Conservation (phyloP, 768 basidiomycete species). For the Termitomyces sp. region DNA sequence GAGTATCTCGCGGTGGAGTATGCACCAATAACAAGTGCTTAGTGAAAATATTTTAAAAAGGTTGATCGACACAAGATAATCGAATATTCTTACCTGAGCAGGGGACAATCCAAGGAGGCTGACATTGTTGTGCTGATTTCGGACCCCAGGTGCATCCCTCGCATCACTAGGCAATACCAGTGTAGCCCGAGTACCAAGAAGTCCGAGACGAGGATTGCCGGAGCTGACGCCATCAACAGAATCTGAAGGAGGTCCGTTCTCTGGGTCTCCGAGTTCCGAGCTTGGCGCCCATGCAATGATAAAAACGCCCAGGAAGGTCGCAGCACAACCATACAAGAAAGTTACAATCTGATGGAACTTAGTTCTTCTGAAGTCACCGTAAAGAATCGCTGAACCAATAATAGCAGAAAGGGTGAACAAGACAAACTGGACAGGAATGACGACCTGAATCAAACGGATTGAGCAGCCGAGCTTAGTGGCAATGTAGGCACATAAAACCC, state of each 20-base stretch:
- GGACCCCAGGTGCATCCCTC: slow-evolving; percentile 41
- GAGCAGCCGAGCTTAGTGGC: neutral
- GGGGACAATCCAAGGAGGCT: slow-evolving; percentile 71
- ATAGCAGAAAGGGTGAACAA: slow-evolving; percentile 93
- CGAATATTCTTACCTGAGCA: slow-evolving; percentile 54
- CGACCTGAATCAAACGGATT: slow-evolving; percentile 48
- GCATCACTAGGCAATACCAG: slow-evolving; percentile 46
- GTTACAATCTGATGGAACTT: slow-evolving; percentile 80
- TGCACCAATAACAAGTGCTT: slow-evolving; percentile 65
- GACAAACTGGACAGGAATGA: slow-evolving; percentile 94
- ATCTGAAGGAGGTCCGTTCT: slow-evolving; percentile 23
- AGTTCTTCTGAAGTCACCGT: slow-evolving; percentile 86
- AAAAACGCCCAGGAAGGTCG: slow-evolving; percentile 90
- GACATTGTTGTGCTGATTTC: slow-evolving; percentile 52
- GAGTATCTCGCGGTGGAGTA: slow-evolving; percentile 55
- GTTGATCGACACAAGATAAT: neutral
- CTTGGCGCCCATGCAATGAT: slow-evolving; percentile 71
- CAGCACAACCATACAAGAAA: slow-evolving; percentile 81
- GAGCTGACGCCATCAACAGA: slow-evolving; percentile 15
- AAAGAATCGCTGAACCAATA: slow-evolving; percentile 88
- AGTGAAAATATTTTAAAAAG: neutral
- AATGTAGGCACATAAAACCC: slow-evolving; percentile 9
- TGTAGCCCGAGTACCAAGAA: slow-evolving; percentile 38
- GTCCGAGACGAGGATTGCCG: slow-evolving; percentile 25
- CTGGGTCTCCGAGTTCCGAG: slow-evolving; percentile 23